Evolutionary conservation across 2,329 filamentous ascomycete genomes (phyloP).

Genomic region (Tothia fuscella): DNA sequence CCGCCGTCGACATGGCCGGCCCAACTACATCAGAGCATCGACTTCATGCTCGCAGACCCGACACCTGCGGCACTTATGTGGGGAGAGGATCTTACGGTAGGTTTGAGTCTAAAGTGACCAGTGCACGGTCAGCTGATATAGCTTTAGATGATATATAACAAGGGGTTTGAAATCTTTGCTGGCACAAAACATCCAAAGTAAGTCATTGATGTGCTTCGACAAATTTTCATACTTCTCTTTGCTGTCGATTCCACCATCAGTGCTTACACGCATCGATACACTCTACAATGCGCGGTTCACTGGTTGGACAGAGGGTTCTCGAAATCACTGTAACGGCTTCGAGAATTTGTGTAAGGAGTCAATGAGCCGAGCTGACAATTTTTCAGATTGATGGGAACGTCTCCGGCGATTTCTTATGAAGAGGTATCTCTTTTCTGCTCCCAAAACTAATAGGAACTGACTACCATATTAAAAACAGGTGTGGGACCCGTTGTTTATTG

Average conservation of each 20-base stretch:
- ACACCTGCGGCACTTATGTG: constrained; percentile 2
- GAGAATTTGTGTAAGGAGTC: no score
- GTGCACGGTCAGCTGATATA: not conserved
- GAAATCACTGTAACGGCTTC: no score
- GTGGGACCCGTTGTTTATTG: constrained; percentile 1
- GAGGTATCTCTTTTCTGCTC: constrained; percentile 24
- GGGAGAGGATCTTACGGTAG: constrained; percentile 2
- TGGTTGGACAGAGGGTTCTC: no score
- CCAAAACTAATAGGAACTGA: constrained; percentile 19
- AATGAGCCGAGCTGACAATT: constrained; percentile 21
- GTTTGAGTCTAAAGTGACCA: not conserved
- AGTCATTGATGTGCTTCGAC: no score
- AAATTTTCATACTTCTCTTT: no score
- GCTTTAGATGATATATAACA: constrained; percentile 7
- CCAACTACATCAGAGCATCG: not conserved
- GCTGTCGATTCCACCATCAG: no score
- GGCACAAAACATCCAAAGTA: constrained; percentile 5
- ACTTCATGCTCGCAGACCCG: constrained; percentile 2
- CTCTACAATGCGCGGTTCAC: no score
- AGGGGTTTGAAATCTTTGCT: constrained; percentile 3
- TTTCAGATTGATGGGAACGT: constrained; percentile 28
- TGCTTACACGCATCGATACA: no score
- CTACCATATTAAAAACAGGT: no score
- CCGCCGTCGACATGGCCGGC: not conserved
- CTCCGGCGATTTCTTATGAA: no score